phyloP scores from a whole-genome alignment of 140 eudicot genomes.

The Senecio squalidus region DNA sequence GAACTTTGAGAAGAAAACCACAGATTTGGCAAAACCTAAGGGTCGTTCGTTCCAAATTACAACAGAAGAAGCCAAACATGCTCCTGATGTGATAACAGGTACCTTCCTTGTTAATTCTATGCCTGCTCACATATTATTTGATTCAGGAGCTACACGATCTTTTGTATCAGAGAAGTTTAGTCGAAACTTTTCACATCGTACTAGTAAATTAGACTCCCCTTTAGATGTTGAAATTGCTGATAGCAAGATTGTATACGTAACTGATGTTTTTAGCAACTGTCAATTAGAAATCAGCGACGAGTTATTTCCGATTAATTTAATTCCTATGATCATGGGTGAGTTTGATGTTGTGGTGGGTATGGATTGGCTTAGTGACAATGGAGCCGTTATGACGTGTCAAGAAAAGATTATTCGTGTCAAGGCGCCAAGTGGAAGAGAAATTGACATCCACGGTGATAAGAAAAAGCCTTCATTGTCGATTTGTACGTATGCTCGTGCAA shows the following conservation, averaged over 20 bases:
- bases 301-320: background rate
- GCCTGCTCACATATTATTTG: background rate
- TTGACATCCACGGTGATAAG: background rate
- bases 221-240: background rate
- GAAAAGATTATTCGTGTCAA: background rate
- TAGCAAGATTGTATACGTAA: background rate
- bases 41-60: background rate
- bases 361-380: background rate
- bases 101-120: background rate
- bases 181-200: background rate
- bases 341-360: background rate
- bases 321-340: background rate
- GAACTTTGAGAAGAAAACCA: background rate
- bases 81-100: constrained; percentile 2
- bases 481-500: background rate
- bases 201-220: background rate
- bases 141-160: background rate
- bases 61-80: background rate
- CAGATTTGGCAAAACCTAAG: background rate
- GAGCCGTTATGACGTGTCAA: background rate
- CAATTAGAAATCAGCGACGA: background rate
- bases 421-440: background rate
- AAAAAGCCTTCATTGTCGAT: background rate
- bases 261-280: background rate
- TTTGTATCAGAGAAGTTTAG: background rate